Evolutionary conservation across 768 basidiomycete species (phyloP), one percentile per base, ranked within the genome.

Genomic region (Boletus patriciae): DNA sequence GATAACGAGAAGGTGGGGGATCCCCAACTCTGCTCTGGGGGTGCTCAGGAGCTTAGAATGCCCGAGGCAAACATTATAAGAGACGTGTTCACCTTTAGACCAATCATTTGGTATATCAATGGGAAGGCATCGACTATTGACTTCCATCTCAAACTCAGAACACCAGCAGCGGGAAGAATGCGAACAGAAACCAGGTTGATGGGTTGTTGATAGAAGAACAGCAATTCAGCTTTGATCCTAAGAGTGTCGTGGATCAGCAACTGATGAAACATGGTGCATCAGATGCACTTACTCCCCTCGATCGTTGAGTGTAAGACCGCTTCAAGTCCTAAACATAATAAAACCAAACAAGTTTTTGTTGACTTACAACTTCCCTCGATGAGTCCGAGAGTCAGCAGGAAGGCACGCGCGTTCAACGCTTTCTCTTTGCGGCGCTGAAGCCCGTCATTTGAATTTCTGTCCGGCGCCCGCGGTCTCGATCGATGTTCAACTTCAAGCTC

Each of bases 161-260:
- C 73, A 69, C 90, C 94, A 61, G 87, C 90, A 21, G 90, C 79
- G 2, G 97, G 94, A 59, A 94, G 88, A 60, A 96, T 77, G 50
- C 85, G 83, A 15, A 98, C 76, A 0, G 96, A 96, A 42, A 95
- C 58, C 7, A 98, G 72, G 70, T 98, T 99, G 65, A 98, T 74
- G 0, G 97, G 97, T 1, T 95, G 89, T 66, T 94, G 92, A 69
- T 97, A 98, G 21, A 91, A 94, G 70, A 96, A 98, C 15, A 98
- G 70, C 1, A 85, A 92, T 69, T 98, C 94, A 25, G 90, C 92
- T 66, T 94, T 92, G 49, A 92, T 91, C 36, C 91, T 82, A 38
- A 38, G 40, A 18, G n/a, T 46, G 51, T 41, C 13, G 19, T 67
- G n/a, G 45, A 27, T 64, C 33, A 72, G 47, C 6, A 49, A 21